Conservation (phyloP, 108 stramenopile genomes). For the Stephanodiscus minutulus region DNA sequence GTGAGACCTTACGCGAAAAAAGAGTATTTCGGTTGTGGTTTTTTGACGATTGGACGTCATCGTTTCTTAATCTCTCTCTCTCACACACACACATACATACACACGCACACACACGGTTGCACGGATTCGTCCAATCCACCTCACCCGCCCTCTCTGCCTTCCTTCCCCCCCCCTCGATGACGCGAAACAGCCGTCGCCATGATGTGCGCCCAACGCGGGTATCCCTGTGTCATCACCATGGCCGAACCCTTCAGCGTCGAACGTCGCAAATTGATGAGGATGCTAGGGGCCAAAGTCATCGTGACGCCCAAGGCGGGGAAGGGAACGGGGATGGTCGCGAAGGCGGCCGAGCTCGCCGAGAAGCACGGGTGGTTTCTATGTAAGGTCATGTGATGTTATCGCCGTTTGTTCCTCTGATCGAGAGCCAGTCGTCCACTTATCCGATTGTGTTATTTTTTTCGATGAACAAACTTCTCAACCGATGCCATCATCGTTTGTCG, state of each 20-base stretch:
- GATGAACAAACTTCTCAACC: too few relatives aligned
- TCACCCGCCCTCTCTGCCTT: too few relatives aligned
- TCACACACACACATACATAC: too few relatives aligned
- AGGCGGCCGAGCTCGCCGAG: slow-evolving; percentile 53
- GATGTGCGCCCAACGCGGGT: slow-evolving; percentile 57
- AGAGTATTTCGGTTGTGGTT: neutral
- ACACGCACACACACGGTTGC: too few relatives aligned
- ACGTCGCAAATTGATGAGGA: slow-evolving; percentile 57
- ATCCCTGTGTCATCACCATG: slow-evolving; percentile 70
- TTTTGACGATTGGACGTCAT: too few relatives aligned
- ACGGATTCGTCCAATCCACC: too few relatives aligned
- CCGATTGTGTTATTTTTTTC: too few relatives aligned
- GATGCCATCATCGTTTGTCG: too few relatives aligned
- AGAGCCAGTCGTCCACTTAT: too few relatives aligned
- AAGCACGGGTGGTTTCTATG: slow-evolving; percentile 58
- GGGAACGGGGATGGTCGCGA: slow-evolving; percentile 64
- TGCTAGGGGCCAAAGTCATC: slow-evolving; percentile 65
- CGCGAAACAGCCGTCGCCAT: slow-evolving; percentile 36
- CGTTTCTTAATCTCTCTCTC: too few relatives aligned
- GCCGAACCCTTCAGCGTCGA: slow-evolving; percentile 61
- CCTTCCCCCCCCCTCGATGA: too few relatives aligned
- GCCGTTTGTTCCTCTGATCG: neutral
- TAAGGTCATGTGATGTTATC: neutral
- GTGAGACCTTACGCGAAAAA: neutral
- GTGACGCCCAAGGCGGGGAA: slow-evolving; percentile 55